Percentiles rank a stretch among this genome's conserved stretches.
phyloP scores from a whole-genome alignment of 2,329 filamentous ascomycete genomes.

The Bipolaris oryzae region DNA sequence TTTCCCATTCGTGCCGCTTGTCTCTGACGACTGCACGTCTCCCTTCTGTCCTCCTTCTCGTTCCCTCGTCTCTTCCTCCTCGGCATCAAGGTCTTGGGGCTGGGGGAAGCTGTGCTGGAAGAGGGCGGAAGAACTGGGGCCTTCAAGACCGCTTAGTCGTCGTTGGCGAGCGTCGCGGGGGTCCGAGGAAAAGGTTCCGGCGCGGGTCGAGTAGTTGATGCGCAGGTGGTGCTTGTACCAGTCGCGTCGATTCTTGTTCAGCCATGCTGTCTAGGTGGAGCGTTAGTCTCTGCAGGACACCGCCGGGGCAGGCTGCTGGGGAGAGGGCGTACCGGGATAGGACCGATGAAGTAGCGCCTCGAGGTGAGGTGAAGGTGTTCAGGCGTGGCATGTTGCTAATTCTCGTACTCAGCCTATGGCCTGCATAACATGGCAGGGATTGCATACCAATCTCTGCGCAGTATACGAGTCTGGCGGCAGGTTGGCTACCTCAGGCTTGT shows the following conservation, averaged over 20 bases:
- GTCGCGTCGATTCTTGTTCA: conserved; percentile 65
- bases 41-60: conserved; percentile 4
- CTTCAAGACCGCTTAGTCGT: conserved; percentile 51
- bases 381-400: conserved; percentile 64
- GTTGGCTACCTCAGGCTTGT: conserved; percentile 39
- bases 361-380: conserved; percentile 67
- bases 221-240: conserved; percentile 64
- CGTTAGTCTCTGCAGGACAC: conserved; percentile 19
- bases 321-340: conserved; percentile 57
- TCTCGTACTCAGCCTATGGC: conserved; percentile 15
- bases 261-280: conserved; percentile 59
- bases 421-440: background rate
- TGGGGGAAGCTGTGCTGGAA: conserved; percentile 53
- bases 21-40: conserved; percentile 13
- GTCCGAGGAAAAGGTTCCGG: conserved; percentile 60
- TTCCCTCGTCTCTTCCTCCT: conserved; percentile 20
- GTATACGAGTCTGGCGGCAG: conserved; percentile 60
- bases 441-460: conserved; percentile 58
- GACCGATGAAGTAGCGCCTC: conserved; percentile 68
- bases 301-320: background rate
- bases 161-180: conserved; percentile 52
- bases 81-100: conserved; percentile 45
- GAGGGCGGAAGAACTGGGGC: conserved; percentile 47
- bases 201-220: conserved; percentile 52
- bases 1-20: conserved; percentile 21